A percentile compares a stretch with the other conserved stretches of the same genome.
Conservation (phyloP, 441 rosid species). For the Euphorbia schlechtendalii region DNA sequence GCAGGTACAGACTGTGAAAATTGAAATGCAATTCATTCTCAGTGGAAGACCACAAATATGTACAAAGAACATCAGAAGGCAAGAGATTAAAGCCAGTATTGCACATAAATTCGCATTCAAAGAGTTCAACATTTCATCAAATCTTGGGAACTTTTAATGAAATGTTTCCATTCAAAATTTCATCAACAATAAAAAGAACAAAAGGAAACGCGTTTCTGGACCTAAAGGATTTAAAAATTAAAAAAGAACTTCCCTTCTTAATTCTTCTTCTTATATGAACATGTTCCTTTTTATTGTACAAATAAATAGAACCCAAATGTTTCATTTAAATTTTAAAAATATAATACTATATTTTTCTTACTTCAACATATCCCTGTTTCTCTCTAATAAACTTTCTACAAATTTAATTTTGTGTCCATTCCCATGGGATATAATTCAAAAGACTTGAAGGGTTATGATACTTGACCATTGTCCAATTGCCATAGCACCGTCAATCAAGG, state of each 20-base stretch:
- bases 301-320: not conserved
- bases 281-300: not conserved
- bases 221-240: not conserved
- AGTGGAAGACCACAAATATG: not conserved
- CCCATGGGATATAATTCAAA: not conserved
- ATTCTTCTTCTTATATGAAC: not conserved
- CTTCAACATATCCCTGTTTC: not conserved
- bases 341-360: not conserved
- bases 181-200: not conserved
- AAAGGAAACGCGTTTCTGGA: no score
- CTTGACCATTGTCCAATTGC: no score
- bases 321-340: no score
- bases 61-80: not conserved
- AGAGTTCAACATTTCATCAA: not conserved
- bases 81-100: not conserved
- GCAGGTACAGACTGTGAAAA: no score
- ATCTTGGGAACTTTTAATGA: not conserved
- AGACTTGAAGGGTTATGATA: not conserved
- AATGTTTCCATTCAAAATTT: not conserved
- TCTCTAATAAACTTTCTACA: not conserved
- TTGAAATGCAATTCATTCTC: not conserved
- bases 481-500: not conserved
- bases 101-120: not conserved
- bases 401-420: not conserved
- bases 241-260: not conserved